phyloP scores from a whole-genome alignment of 75 land plant species.

The Azolla pinnata region DNA sequence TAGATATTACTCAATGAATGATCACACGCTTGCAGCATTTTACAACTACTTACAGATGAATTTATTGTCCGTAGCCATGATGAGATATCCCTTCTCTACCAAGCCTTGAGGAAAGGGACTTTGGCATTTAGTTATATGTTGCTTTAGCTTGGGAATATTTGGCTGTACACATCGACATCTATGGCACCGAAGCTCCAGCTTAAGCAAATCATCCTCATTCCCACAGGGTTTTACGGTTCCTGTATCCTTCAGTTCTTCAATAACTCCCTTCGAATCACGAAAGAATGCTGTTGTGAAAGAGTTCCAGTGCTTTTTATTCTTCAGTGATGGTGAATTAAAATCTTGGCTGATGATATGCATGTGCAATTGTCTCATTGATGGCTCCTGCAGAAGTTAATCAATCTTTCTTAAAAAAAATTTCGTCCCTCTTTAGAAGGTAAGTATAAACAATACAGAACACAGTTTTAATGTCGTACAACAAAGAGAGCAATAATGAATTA shows the following conservation, averaged over 20 bases:
- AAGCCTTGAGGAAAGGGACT: slow-evolving; percentile 41
- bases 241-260: slow-evolving; percentile 43
- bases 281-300: slow-evolving; percentile 78
- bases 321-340: slow-evolving; percentile 62
- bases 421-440: no score
- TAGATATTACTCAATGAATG: no score
- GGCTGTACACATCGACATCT: slow-evolving; percentile 85
- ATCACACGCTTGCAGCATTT: no score
- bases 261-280: slow-evolving; percentile 69
- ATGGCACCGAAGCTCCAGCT: slow-evolving; percentile 77
- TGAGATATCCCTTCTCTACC: slow-evolving; percentile 20
- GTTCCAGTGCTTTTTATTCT: slow-evolving; percentile 97
- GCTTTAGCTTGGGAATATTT: slow-evolving; percentile 65
- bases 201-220: slow-evolving; percentile 40
- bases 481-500: no score
- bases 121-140: slow-evolving; percentile 52
- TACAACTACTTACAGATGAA: background rate
- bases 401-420: no score
- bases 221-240: slow-evolving; percentile 35
- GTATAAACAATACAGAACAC: no score
- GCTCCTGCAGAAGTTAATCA: slow-evolving; percentile 53
- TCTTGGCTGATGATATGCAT: slow-evolving; percentile 95
- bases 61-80: background rate
- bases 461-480: no score
- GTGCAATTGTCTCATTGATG: slow-evolving; percentile 91